Base-by-base conservation (phyloP, 768 basidiomycete species). In the Piloderma croceum region DNA sequence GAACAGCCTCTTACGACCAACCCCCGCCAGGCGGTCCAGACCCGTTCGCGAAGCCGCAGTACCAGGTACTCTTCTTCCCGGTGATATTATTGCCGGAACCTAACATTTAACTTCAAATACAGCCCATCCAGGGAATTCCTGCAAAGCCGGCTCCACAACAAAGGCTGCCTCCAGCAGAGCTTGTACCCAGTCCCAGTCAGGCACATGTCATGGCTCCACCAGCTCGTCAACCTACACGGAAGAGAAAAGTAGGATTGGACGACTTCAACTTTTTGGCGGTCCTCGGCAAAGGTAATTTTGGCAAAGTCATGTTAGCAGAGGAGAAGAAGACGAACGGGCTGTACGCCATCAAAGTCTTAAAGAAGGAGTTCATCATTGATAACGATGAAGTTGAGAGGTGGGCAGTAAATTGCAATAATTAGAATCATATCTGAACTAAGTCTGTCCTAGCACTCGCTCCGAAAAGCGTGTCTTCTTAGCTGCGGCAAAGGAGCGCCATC, bases 291-390 rank as follows among this genome's bases (percentile, higher is more conserved):
- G 96, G 96, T 53, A 99, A 98, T 65, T 99, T 99, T 57, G 96
- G 96, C 42, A 99, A 99, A 63, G 96, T 99, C 64, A 99, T 99
- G 96, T 68, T 99, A 44, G 96, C 96, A 7, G 96, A 99, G 64
- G 96, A 99, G 73, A 99, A 99, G 78, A 81, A 74, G 61, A 76
- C 81, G 37, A 89, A 79, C 51, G 79, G 76, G 37, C 64, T 98
- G 41, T 98, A 87, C 58, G 96, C 96, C n/a, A 97, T 99, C 72
- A 99, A 99, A 65, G 96, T 99, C n/a, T 60, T 99, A 60, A 99
- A 99, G 76, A 99, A 99, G 60, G 96, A 98, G 65, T 98, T 99
- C 58, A 98, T 99, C 61, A 98, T 99, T 53, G 96, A 99, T 61
- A 98, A 99, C 46, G 96, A 99, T 62, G 96, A 98, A 71, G 92